A percentile compares a stretch with the other conserved stretches of the same genome.
Conservation (phyloP, 2,329 filamentous ascomycete species). For the Cadophora gregata region DNA sequence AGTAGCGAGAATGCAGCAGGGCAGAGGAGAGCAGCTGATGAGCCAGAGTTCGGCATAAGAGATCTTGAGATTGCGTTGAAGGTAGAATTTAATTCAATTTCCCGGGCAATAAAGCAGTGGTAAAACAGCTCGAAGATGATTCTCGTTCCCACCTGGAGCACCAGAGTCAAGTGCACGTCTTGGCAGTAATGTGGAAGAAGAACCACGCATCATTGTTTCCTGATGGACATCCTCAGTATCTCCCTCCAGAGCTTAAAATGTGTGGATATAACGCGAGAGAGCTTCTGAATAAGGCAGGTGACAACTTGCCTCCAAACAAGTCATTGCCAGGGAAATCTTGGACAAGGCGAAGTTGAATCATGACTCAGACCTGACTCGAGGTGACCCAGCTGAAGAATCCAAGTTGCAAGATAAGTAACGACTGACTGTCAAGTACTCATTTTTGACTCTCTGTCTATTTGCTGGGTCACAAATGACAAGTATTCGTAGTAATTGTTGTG, state of each 20-base stretch:
- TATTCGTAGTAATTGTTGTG: neutral
- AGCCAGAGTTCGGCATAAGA: neutral
- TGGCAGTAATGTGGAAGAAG: neutral
- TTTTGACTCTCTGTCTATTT: neutral
- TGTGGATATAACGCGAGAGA: neutral
- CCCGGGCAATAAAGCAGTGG: too few species aligned
- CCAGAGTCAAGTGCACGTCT: neutral
- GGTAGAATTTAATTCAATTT: neutral
- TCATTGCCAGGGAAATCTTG: neutral
- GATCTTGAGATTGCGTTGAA: neutral
- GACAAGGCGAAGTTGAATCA: neutral
- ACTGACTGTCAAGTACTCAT: neutral
- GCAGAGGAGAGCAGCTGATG: neutral
- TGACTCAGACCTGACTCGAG: conserved; percentile 7
- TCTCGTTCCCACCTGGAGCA: neutral
- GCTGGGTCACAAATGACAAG: neutral
- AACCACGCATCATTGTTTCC: neutral
- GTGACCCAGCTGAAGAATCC: neutral
- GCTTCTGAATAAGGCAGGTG: neutral
- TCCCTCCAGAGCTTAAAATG: neutral
- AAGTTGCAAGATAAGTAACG: neutral
- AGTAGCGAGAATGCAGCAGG: neutral
- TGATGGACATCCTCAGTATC: neutral
- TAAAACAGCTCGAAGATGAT: neutral
- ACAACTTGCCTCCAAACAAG: neutral